Evolutionary conservation across 2,329 filamentous ascomycete genomes (phyloP), one percentile per base, ranked within the genome.

Genomic region (Lachnellula arida): DNA sequence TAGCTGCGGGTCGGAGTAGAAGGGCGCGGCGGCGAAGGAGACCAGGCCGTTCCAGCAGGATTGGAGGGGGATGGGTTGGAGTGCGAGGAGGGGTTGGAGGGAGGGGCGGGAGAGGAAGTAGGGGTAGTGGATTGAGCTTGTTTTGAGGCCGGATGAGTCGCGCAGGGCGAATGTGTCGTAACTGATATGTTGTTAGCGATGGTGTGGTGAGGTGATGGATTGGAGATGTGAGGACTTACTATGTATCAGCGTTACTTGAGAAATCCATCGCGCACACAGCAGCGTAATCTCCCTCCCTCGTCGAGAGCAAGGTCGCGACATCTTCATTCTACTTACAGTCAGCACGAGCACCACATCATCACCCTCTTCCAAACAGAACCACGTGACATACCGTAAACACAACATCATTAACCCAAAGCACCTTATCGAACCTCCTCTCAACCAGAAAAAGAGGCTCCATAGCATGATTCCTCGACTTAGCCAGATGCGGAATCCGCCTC

Each of bases 401-500:
- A 15, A 86, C 81, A 63, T 86, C 83, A 60, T 86, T 86, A 40
- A 87, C 67, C 64, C 84, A 86, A 22, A 87, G 68, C 17, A 87
- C 73, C 63, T 76, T 81, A 61, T 85, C 82, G 64, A 84, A 69
- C 28, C 28, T 49, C 37, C 44, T 39, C 32, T 54, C 34, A 2
- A 53, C 51, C n/a, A 44, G 34, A 8, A 25, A 15, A 22, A 65
- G 34, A 4, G 63, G 60, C 34, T 60, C 60, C 61, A 91, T 70
- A n/a, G 80, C 81, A 60, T 73, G 69, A 68, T 91, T 91, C 42
- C 88, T 78, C 55, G 88, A 65, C 25, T 73, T 76, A 1, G 88
- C 79, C 19, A 91, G 73, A 67, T 86, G 89, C 1, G 86, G 86
- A 58, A 91, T 89, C 19, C 87, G 76, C 49, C 87, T 74, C 51